A percentile compares a stretch with the other conserved stretches of the same genome.
Evolutionary conservation across 2,329 filamentous ascomycete genomes (phyloP).

Genomic region (Paracoccidioides lutzii): DNA sequence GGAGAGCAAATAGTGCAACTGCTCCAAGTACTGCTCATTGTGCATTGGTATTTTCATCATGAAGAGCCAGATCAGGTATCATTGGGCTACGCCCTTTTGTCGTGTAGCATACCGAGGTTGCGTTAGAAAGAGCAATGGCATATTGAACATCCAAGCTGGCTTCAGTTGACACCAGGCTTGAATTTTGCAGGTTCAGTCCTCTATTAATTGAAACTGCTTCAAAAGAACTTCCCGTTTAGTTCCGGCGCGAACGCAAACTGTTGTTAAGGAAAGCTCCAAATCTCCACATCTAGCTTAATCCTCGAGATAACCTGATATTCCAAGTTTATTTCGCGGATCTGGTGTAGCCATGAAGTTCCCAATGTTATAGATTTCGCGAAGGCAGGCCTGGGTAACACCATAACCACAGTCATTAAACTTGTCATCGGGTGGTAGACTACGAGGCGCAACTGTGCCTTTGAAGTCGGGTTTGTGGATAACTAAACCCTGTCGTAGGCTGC

Average conservation of each 20-base stretch:
- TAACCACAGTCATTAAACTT: slow-evolving; percentile 23
- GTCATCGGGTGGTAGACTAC: slow-evolving; percentile 8
- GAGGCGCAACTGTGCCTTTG: slow-evolving; percentile 20
- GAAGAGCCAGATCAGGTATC: slow-evolving; percentile 35
- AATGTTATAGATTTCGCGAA: slow-evolving; percentile 38
- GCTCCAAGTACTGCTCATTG: slow-evolving; percentile 56
- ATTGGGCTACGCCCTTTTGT: slow-evolving; percentile 45
- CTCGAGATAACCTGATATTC: slow-evolving; percentile 38
- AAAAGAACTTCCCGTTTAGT: slow-evolving; percentile 40
- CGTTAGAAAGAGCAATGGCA: slow-evolving; percentile 42
- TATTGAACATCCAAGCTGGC: slow-evolving; percentile 54
- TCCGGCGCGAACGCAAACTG: slow-evolving; percentile 37
- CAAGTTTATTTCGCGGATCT: slow-evolving; percentile 28
- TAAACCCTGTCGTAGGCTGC: slow-evolving; percentile 53
- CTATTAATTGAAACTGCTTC: slow-evolving; percentile 44
- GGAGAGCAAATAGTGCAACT: slow-evolving; percentile 46
- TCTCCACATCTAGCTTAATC: slow-evolving; percentile 43
- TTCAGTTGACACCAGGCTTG: slow-evolving; percentile 36
- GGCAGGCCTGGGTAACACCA: slow-evolving; percentile 37
- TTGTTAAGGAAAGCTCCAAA: slow-evolving; percentile 42
- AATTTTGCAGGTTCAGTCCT: slow-evolving; percentile 39
- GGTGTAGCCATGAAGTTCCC: slow-evolving; percentile 29
- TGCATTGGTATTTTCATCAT: slow-evolving; percentile 30
- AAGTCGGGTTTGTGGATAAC: slow-evolving; percentile 35
- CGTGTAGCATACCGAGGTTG: slow-evolving; percentile 44